These are phyloP conservation scores for Dalechampia spathulata DNA, from an alignment of 441 rosid genomes.

Conservation along the genomic window DNA sequence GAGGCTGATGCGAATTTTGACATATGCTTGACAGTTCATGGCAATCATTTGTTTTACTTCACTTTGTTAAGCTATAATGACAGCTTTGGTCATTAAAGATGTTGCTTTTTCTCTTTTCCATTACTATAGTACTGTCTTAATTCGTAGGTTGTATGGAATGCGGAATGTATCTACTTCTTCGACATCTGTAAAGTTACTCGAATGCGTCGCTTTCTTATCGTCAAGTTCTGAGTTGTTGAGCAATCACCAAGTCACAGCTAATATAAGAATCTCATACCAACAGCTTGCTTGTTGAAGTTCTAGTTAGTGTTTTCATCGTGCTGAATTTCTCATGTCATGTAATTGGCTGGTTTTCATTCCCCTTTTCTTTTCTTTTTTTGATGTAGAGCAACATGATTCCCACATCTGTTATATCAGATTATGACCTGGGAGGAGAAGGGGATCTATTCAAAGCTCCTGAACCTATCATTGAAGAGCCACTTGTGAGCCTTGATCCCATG, in stretches of 20 bases:
- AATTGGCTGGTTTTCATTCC: conserved; percentile 3
- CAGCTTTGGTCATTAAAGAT: background rate
- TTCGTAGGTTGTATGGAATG: background rate
- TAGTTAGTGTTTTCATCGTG: background rate
- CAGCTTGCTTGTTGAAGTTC: conserved; percentile 2
- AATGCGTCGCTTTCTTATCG: background rate
- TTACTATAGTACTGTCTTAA: background rate
- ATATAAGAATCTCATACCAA: background rate
- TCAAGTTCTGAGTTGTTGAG: background rate
- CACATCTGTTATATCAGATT: conserved; percentile 53
- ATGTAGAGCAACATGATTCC: conserved; percentile 46
- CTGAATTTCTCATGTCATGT: background rate
- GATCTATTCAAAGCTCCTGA: conserved; percentile 93
- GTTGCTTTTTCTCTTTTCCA: background rate
- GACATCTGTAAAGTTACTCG: background rate
- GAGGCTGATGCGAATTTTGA: background rate
- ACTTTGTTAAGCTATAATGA: background rate
- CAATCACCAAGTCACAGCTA: background rate
- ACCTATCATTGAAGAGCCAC: conserved; percentile 67
- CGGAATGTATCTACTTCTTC: background rate
- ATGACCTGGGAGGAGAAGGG: conserved; percentile 83
- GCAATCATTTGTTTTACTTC: background rate
- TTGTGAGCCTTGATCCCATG: conserved; percentile 56
- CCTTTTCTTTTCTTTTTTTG: conserved; percentile 19
- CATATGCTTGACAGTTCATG: background rate